Evolutionary conservation across 495 filamentous ascomycete genomes (phyloP).

Genomic region (Letharia lupina): DNA sequence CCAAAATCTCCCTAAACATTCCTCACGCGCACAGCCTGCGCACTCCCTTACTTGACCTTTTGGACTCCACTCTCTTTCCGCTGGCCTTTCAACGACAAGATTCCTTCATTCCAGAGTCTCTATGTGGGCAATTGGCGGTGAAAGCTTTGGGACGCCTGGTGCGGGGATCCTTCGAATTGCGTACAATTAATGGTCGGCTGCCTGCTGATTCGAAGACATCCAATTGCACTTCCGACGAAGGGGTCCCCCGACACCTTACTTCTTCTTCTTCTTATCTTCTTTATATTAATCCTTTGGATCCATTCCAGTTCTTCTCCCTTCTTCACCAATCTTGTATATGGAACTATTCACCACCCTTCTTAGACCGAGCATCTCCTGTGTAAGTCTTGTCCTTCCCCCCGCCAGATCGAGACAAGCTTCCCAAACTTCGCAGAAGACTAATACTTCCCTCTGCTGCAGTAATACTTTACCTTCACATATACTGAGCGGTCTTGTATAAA

Average conservation of each 20-base stretch:
- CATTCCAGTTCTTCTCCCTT: conserved; percentile 25
- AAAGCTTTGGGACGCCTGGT: conserved; percentile 19
- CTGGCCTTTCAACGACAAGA: background rate
- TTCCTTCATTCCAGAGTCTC: conserved; percentile 27
- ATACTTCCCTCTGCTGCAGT: conserved; percentile 13
- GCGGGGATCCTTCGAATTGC: conserved; percentile 22
- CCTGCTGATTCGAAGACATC: conserved; percentile 24
- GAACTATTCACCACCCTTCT: conserved; percentile 6
- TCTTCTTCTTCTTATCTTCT: conserved; percentile 13
- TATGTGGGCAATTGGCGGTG: conserved; percentile 23
- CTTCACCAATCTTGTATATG: conserved; percentile 17
- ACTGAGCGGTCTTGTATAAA: conserved; percentile 3
- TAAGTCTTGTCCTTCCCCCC: conserved; percentile 13
- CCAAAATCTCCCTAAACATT: conserved; percentile 26
- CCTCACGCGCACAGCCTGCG: conserved; percentile 24
- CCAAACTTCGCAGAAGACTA: background rate
- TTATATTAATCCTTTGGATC: conserved; percentile 30
- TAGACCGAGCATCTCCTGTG: conserved; percentile 19
- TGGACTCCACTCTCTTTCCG: background rate
- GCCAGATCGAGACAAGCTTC: conserved; percentile 1
- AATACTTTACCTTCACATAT: conserved; percentile 15
- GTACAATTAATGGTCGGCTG: conserved; percentile 26
- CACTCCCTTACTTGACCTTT: conserved; percentile 19
- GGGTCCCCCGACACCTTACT: conserved; percentile 25
- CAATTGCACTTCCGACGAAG: conserved; percentile 21